Base-by-base conservation (phyloP, 176 grass and related monocot genomes). In the Phyllostachys edulis region DNA sequence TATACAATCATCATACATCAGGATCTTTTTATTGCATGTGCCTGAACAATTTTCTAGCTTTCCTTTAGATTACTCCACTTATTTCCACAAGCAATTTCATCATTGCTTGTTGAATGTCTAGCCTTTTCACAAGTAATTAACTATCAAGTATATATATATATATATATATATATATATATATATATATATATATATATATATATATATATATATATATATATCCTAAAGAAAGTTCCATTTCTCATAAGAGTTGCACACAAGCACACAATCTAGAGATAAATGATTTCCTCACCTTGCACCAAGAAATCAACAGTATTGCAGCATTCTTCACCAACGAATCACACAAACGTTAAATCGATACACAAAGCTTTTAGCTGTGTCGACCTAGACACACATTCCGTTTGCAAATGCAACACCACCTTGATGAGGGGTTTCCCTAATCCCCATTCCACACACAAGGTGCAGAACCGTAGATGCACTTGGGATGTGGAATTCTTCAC, bases 361-460 rank as follows among this genome's bases (percentile, higher is more conserved):
- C 41, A 47, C 83, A 41, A 67, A 20, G 34, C 4, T 5, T 0
- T 9, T 16, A 40, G 49, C 29, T 11, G 4, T 5, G 26, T 51
- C 1, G 7, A 51, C 15, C 71, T 36, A 73, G 71, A 2, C 27
- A 21, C 4, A 9, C 46, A 74, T 54, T 54, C 6, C 27, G 16
- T 36, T 27, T 10, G 46, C 44, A 50, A 72, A 39, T 0, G 24
- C 16, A 18, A 67, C 10, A 27, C 67, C 39, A 16, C 64, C 40
- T 11, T 3, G 9, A 18, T 27, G 26, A 74, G 76, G 76, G 38
- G 17, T 26, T 89, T 37, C 14, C 75, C 13, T 26, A 42, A 71
- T 57, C 46, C 83, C 83, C 72, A 38, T n/a, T 4, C 77, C 66
- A 5, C 56, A 63, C 41, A 51, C 69, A 66, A 16, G 39, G 34